Evolutionary conservation across 441 rosid genomes (phyloP), one percentile per base, ranked within the genome.

Genomic region (Erodium trifolium): DNA sequence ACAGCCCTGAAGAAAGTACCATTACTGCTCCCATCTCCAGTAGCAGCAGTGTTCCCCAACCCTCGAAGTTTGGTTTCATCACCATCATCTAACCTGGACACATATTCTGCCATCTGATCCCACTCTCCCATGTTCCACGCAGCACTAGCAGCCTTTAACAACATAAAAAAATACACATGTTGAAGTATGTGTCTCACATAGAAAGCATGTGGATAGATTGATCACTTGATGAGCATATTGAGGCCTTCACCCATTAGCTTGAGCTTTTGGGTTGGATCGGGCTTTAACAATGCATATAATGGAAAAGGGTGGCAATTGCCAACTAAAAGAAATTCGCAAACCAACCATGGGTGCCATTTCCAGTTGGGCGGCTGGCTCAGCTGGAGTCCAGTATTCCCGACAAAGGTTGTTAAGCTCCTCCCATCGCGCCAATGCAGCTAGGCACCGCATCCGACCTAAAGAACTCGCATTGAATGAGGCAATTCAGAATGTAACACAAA

Each of bases 61-160:
- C 80, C 91, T 64, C 97, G 84, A 34, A 89, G 88, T 83, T 89
- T 96, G 73, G 96, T 85, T 80, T 93, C 98, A 83, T 96, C 99
- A 59, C 99, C 99, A 79, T 96, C 98, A 78, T 96, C 99, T 77
- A 96, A 82, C 68, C 90, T 87, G 71, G 91, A 89, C 65, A 93
- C 99, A 81, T 93, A 96, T 78, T 96, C 99, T 4, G 96, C 89
- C 99, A 96, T 96, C 78, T 93, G 99, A 81, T 96, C 98, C 98
- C 98, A 96, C 76, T 96, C 99, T 62, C 98, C 97, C 99, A 96
- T 93, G 81, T 89, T 93, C 99, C 98, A 96, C 73, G 99, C 99
- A 84, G 99, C 99, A 55, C 3, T 60, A 73, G 98, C 98, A 79
- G 99, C 99, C 99, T 95, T 81, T 35, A 75, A 39, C 43, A 80